These are phyloP conservation scores for Fusarium sp. DNA, from an alignment of 2,329 filamentous ascomycete genomes.

Conservation along the genomic window DNA sequence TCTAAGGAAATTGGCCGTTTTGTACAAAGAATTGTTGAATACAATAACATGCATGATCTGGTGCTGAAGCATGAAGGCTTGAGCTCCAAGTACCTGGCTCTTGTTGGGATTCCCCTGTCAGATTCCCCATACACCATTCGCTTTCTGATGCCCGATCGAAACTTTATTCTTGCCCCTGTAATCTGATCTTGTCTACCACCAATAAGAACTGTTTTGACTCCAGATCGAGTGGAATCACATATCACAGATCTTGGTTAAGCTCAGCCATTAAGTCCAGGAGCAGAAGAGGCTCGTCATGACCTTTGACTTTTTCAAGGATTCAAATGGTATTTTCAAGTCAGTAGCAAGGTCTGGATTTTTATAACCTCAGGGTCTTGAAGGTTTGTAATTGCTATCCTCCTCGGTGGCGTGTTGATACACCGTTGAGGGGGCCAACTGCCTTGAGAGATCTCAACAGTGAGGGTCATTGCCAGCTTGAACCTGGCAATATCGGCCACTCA, in stretches of 20 bases:
- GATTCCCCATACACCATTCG: background rate
- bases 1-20: rapidly evolving
- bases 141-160: background rate
- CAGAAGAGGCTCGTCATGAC: too few relatives aligned
- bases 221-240: background rate
- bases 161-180: background rate
- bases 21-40: background rate
- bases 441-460: background rate
- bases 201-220: background rate
- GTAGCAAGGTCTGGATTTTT: too few relatives aligned
- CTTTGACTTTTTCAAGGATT: too few relatives aligned
- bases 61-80: background rate
- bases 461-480: rapidly evolving
- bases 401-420: background rate
- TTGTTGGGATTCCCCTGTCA: background rate
- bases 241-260: background rate
- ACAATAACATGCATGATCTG: background rate
- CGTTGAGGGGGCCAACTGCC: too few relatives aligned
- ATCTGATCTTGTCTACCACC: background rate
- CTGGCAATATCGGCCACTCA: rapidly evolving
- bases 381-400: too few relatives aligned
- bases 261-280: too few relatives aligned
- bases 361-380: too few relatives aligned
- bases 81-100: background rate
- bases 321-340: too few relatives aligned